Evolutionary conservation across 495 filamentous ascomycete species (phyloP), one percentile per base, ranked within the genome.

Genomic region (Evansstolkia leycettana): DNA sequence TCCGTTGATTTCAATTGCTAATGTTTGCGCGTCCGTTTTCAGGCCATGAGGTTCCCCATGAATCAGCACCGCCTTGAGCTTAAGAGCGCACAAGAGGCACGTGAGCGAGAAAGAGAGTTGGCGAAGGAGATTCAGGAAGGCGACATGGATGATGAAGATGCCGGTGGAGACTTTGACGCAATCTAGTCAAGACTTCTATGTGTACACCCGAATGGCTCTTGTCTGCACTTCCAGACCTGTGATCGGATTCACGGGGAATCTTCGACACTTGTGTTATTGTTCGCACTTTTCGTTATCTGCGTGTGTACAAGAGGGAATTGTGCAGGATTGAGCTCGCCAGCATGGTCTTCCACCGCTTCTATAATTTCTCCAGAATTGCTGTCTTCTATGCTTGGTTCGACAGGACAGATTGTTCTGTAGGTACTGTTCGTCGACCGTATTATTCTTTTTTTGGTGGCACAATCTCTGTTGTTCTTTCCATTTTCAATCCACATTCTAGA

Each of bases 1-100:
- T 17, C 11, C 47, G 10, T 36, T n/a, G 2, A 1, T 15, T 34
- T 35, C 16, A 15, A 12, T 7, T 11, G 38, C 46, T 57, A 42
- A 58, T 37, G 13, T 37, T 28, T 20, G 11, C 5, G 27, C 20
- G 25, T 17, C 12, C 27, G 36, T n/a, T n/a, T n/a, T 15, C 40
- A 93, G 85, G 89, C 90, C 15, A 98, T 98, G 90, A 72, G 92
- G 11, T 98, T 94, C 66, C 90, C 90, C 7, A 94, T 95, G 89
- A 95, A 98, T 63, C 87, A 94, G 64, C 89, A 96, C 63, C 73
- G 90, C n/a, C 69, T 94, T 18, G 90, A 96, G 61, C 67, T 96
- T 33, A 94, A 93, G 77, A 96, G 90, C 50, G 90, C 92, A 2
- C 88, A 94, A 58, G 90, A 96, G 62, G 90, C 90, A 13, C 76